Evolutionary conservation across 1,139 yeast genomes (phyloP).

Genomic region (Trichomonascaceae sp.): DNA sequence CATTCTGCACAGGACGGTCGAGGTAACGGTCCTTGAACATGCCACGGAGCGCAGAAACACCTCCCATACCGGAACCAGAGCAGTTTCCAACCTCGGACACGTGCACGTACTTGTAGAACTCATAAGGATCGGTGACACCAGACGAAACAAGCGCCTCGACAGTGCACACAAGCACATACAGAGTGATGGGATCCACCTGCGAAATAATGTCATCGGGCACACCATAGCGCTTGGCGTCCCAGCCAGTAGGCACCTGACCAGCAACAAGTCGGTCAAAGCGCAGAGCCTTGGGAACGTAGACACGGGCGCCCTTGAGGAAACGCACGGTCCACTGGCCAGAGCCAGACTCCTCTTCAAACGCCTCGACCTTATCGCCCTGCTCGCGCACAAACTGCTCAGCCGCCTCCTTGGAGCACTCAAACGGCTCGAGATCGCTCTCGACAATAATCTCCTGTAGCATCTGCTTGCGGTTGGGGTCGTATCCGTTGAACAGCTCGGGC

Average conservation of each 20-base stretch:
- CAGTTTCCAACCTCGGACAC: slow-evolving; percentile 98
- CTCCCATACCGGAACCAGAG: slow-evolving; percentile 99
- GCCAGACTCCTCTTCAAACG: slow-evolving; percentile 77
- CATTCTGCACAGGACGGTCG: slow-evolving; percentile 92
- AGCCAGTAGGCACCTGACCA: slow-evolving; percentile 97
- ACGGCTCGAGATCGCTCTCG: slow-evolving; percentile 91
- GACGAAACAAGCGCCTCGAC: slow-evolving; percentile 87
- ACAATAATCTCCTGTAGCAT: slow-evolving; percentile 89
- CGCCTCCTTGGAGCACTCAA: slow-evolving; percentile 88
- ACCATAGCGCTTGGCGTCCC: slow-evolving; percentile 95
- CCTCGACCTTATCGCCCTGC: slow-evolving; percentile 90
- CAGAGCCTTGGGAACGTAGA: slow-evolving; percentile 89
- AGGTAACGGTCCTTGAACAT: slow-evolving; percentile 92
- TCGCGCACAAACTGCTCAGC: slow-evolving; percentile 90
- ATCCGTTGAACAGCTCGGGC: slow-evolving; percentile 87
- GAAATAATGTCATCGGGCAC: slow-evolving; percentile 81
- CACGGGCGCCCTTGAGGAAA: slow-evolving; percentile 83
- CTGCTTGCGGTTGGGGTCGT: slow-evolving; percentile 87
- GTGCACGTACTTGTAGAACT: slow-evolving; percentile 94
- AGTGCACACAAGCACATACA: slow-evolving; percentile 84
- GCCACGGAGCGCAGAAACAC: slow-evolving; percentile 91
- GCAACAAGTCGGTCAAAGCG: slow-evolving; percentile 94
- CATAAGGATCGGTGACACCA: slow-evolving; percentile 96
- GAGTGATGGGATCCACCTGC: slow-evolving; percentile 93
- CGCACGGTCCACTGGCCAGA: slow-evolving; percentile 87